A percentile compares a stretch with the other conserved stretches of the same genome.
phyloP scores from a whole-genome alignment of 495 filamentous ascomycete genomes.

The Lophium mytilinum region DNA sequence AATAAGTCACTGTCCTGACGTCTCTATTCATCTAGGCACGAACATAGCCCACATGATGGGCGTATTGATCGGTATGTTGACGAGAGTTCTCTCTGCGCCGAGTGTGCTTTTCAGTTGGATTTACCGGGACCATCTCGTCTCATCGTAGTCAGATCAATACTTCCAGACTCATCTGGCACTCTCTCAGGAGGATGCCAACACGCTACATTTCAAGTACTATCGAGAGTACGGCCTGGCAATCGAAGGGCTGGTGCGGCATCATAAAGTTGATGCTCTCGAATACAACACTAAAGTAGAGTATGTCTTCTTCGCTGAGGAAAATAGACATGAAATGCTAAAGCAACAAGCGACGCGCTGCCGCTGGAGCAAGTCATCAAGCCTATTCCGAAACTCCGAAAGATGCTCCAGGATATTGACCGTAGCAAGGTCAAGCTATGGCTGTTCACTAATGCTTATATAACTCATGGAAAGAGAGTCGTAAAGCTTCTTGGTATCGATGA shows the following conservation, averaged over 20 bases:
- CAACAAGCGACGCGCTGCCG: slow-evolving; percentile 64
- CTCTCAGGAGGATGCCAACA: slow-evolving; percentile 60
- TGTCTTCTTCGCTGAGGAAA: too few species aligned
- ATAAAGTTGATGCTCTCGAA: slow-evolving; percentile 89
- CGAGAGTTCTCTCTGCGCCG: too few species aligned
- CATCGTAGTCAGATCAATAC: slow-evolving; percentile 51
- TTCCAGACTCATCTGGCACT: slow-evolving; percentile 73
- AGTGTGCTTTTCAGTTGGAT: too few species aligned
- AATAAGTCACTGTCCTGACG: slow-evolving; percentile 5
- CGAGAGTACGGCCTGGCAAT: slow-evolving; percentile 94
- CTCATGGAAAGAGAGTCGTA: slow-evolving; percentile 75
- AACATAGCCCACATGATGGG: slow-evolving; percentile 30
- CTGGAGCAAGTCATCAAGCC: slow-evolving; percentile 75
- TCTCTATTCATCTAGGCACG: slow-evolving; percentile 11
- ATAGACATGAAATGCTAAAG: too few species aligned
- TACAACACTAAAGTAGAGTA: slow-evolving; percentile 86
- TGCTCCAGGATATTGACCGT: slow-evolving; percentile 72
- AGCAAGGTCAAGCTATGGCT: slow-evolving; percentile 83
- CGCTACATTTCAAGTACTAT: slow-evolving; percentile 87
- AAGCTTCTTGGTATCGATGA: slow-evolving; percentile 74
- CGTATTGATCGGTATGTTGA: slow-evolving; percentile 29
- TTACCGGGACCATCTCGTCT: background rate
- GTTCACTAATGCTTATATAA: slow-evolving; percentile 93
- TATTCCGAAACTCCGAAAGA: slow-evolving; percentile 59
- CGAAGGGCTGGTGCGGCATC: slow-evolving; percentile 84